Conservation (phyloP, 805 yeast genomes). For the Scheffersomyces coipomensis region DNA sequence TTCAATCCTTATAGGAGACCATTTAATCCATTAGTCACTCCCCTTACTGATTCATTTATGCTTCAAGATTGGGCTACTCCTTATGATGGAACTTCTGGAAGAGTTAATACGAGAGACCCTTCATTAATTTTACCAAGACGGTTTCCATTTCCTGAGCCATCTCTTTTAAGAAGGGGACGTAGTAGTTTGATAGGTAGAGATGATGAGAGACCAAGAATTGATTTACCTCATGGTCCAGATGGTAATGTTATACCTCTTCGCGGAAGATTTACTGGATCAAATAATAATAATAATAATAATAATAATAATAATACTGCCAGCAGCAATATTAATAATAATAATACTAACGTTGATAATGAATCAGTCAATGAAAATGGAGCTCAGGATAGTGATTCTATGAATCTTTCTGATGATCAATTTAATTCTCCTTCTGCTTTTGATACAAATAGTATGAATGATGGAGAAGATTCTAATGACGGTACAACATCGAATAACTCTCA, state of each 20-base stretch:
- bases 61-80: slow-evolving; percentile 34
- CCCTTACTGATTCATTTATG: slow-evolving; percentile 37
- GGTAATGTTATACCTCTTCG: too few relatives aligned
- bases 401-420: too few relatives aligned
- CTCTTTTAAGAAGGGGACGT: slow-evolving; percentile 3
- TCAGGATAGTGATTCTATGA: too few relatives aligned
- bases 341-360: neutral
- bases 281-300: neutral
- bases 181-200: neutral
- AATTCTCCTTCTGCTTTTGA: too few relatives aligned
- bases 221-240: neutral
- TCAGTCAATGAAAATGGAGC: neutral
- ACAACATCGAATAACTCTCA: too few relatives aligned
- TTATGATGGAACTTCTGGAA: slow-evolving; percentile 8
- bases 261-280: too few relatives aligned
- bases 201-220: neutral
- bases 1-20: slow-evolving; percentile 38
- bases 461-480: too few relatives aligned
- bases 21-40: slow-evolving; percentile 31
- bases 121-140: slow-evolving; percentile 27
- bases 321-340: neutral
- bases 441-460: too few relatives aligned
- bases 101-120: slow-evolving; percentile 17
- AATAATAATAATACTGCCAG: neutral
- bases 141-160: slow-evolving; percentile 23